phyloP scores from a whole-genome alignment of 2,329 filamentous ascomycete species.

The Cordyceps farinosa region DNA sequence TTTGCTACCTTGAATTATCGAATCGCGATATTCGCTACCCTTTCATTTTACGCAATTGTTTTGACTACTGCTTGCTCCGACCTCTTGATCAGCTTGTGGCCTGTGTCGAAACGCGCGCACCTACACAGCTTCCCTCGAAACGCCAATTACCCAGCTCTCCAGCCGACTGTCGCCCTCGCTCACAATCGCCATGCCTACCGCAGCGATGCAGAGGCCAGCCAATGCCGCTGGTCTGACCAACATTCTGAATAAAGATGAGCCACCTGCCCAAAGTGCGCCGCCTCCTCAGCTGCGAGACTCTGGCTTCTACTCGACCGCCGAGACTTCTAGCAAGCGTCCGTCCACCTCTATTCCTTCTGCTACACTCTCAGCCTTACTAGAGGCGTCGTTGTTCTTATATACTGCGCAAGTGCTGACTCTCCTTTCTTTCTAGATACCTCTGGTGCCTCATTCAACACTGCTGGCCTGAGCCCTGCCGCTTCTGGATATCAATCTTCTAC shows the following conservation, averaged over 20 bases:
- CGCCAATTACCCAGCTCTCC: background rate
- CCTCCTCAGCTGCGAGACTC: constrained; percentile 38
- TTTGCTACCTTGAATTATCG: background rate
- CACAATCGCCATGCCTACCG: constrained; percentile 21
- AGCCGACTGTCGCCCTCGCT: background rate
- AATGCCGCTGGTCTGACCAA: constrained; percentile 38
- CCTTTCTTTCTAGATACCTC: constrained; percentile 33
- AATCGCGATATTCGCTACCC: background rate
- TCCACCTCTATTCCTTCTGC: constrained; percentile 18
- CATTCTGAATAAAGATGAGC: constrained; percentile 37
- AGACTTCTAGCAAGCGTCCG: constrained; percentile 43
- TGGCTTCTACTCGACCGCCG: constrained; percentile 42
- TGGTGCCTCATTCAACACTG: constrained; percentile 37
- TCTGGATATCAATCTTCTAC: constrained; percentile 49
- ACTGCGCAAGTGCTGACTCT: background rate
- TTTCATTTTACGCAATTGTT: background rate
- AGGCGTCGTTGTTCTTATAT: background rate
- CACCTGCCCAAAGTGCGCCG: constrained; percentile 26
- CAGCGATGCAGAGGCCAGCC: constrained; percentile 30
- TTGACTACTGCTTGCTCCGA: background rate
- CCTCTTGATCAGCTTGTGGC: background rate
- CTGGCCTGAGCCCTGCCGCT: constrained; percentile 39
- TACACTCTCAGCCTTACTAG: background rate
- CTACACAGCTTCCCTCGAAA: background rate
- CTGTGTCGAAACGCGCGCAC: background rate